Conservation (phyloP, 2,329 filamentous ascomycete species). For the Penicillium sp. region DNA sequence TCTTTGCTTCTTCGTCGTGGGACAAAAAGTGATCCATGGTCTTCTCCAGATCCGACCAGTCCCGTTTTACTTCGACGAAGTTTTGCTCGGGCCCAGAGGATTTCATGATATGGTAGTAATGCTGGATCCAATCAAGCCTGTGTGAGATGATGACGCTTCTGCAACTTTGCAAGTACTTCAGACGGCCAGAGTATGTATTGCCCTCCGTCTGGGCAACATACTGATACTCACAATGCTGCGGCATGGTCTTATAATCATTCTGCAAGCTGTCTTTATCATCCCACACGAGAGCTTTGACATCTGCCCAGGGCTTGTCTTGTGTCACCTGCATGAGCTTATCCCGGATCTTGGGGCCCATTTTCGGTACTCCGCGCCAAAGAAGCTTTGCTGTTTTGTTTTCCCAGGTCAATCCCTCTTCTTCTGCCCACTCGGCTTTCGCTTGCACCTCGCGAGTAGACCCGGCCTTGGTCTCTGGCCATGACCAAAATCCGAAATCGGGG, state of each 20-base stretch:
- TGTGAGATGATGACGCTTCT: conserved; percentile 49
- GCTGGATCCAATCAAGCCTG: conserved; percentile 46
- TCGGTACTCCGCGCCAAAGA: conserved; percentile 48
- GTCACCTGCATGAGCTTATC: conserved; percentile 35
- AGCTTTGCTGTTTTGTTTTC: conserved; percentile 38
- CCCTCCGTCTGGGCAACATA: conserved; percentile 54
- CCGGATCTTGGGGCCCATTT: conserved; percentile 35
- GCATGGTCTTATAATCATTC: conserved; percentile 44
- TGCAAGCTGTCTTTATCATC: conserved; percentile 33
- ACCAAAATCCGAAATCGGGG: conserved; percentile 53
- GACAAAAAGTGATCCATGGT: conserved; percentile 40
- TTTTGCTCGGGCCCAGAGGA: conserved; percentile 47
- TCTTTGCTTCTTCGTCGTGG: conserved; percentile 43
- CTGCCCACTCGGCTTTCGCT: conserved; percentile 24
- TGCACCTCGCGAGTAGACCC: conserved; percentile 23
- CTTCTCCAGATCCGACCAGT: conserved; percentile 57
- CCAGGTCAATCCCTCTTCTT: conserved; percentile 19
- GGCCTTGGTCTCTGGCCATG: conserved; percentile 38
- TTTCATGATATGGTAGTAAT: conserved; percentile 46
- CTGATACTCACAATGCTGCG: conserved; percentile 54
- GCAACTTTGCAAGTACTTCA: conserved; percentile 54
- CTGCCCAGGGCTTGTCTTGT: conserved; percentile 43
- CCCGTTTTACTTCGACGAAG: conserved; percentile 46
- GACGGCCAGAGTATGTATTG: conserved; percentile 50
- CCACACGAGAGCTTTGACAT: conserved; percentile 40